phyloP scores from a whole-genome alignment of 2,329 filamentous ascomycete genomes.

The Hortaea werneckii region DNA sequence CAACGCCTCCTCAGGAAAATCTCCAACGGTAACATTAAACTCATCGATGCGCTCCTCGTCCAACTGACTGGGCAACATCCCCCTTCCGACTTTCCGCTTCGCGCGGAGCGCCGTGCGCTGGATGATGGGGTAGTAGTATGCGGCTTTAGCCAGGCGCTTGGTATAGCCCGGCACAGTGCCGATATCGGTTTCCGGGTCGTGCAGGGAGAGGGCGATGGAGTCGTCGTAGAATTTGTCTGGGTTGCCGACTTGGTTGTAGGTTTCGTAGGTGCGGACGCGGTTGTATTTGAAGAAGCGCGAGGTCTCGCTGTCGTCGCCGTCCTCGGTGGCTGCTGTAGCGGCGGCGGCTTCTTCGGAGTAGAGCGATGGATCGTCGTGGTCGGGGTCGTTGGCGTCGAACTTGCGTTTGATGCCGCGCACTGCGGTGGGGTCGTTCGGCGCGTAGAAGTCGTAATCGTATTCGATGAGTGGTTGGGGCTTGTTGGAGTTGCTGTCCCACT shows the following conservation, averaged over 20 bases:
- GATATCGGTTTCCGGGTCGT: constrained; percentile 36
- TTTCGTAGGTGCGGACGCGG: constrained; percentile 51
- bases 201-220: constrained; percentile 46
- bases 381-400: constrained; percentile 43
- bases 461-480: constrained; percentile 43
- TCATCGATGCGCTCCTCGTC: constrained; percentile 13
- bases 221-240: constrained; percentile 45
- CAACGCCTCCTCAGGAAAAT: constrained; percentile 4
- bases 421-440: constrained; percentile 40
- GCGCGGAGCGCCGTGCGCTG: constrained; percentile 45
- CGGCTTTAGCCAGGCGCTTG: constrained; percentile 39
- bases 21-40: constrained; percentile 16
- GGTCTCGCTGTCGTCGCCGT: constrained; percentile 20
- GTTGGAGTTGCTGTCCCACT: constrained; percentile 40
- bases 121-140: constrained; percentile 53
- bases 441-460: constrained; percentile 51
- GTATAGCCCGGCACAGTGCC: constrained; percentile 24
- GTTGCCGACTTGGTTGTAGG: constrained; percentile 42
- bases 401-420: constrained; percentile 46
- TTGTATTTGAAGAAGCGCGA: constrained; percentile 43
- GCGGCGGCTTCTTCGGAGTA: constrained; percentile 34
- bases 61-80: constrained; percentile 25
- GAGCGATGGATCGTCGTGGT: constrained; percentile 42
- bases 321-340: background rate
- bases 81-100: constrained; percentile 38